Conservation (phyloP, 2,329 filamentous ascomycete species). For the Cladosporium sp. region DNA sequence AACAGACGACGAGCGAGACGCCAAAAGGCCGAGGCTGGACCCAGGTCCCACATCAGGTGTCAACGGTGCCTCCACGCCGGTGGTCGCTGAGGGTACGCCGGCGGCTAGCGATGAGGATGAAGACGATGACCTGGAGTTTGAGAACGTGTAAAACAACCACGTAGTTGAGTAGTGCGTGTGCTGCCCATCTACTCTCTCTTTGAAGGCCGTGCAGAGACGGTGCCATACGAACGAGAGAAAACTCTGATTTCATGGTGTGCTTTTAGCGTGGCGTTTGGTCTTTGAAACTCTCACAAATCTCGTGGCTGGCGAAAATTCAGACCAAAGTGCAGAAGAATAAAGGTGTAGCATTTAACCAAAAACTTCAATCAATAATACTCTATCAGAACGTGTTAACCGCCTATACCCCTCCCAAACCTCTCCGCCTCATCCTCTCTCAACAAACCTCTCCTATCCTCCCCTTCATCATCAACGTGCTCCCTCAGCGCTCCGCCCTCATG, state of each 20-base stretch:
- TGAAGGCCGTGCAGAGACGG: no score
- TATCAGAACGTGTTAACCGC: no score
- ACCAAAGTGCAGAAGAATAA: no score
- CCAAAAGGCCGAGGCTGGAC: conserved; percentile 59
- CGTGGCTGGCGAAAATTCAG: no score
- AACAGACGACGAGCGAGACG: conserved; percentile 40
- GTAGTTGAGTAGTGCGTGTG: no score
- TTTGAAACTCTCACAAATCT: no score
- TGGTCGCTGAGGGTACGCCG: conserved; percentile 29
- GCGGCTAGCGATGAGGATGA: conserved; percentile 38
- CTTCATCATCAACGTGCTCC: conserved; percentile 30
- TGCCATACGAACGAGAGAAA: no score
- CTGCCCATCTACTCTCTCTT: no score
- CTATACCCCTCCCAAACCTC: background rate
- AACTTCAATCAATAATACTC: no score
- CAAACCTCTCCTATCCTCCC: conserved; percentile 36
- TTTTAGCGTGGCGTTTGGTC: no score
- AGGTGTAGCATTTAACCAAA: no score
- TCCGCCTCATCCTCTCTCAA: conserved; percentile 17
- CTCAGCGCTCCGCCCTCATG: conserved; percentile 30
- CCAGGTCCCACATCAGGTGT: conserved; percentile 23
- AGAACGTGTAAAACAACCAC: conserved; percentile 11
- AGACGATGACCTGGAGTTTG: conserved; percentile 31
- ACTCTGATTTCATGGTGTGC: no score
- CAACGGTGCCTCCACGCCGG: conserved; percentile 15